Conservation (phyloP, 179 eudicot species). For the Beta lomatogona region DNA sequence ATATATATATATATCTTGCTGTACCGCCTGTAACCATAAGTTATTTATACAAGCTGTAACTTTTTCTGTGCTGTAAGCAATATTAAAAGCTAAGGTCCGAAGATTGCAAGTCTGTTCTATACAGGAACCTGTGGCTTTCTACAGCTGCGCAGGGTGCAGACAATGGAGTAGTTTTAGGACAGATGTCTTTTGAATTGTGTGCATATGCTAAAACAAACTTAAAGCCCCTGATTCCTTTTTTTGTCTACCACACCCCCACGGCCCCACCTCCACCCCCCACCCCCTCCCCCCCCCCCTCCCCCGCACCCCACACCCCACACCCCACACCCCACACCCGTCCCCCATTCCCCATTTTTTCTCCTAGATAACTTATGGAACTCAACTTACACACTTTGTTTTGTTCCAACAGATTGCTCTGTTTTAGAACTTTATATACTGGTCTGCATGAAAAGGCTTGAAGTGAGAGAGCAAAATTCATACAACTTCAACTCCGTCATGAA, state of each 20-base stretch:
- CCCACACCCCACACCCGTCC: neutral
- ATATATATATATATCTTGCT: too few species aligned
- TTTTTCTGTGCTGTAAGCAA: neutral
- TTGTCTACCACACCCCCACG: neutral
- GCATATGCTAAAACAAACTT: neutral
- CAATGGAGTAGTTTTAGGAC: neutral
- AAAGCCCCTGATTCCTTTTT: too few species aligned
- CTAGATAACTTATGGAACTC: neutral
- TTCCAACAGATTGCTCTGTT: conserved; percentile 73
- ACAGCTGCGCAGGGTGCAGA: neutral
- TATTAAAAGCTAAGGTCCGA: neutral
- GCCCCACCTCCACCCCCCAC: neutral
- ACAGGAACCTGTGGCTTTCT: neutral
- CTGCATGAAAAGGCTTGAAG: conserved; percentile 91
- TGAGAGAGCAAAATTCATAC: conserved; percentile 70
- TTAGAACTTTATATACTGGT: conserved; percentile 80
- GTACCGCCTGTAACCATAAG: neutral
- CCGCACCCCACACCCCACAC: too few species aligned
- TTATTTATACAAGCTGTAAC: neutral
- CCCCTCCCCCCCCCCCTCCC: neutral
- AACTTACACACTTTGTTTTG: conserved; percentile 14
- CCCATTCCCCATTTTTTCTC: neutral
- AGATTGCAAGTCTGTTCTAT: conserved; percentile 1
- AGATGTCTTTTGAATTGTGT: neutral
- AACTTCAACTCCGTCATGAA: conserved; percentile 87